Evolutionary conservation across 2,329 filamentous ascomycete species (phyloP).

Genomic region (Samsoniella hepiali): DNA sequence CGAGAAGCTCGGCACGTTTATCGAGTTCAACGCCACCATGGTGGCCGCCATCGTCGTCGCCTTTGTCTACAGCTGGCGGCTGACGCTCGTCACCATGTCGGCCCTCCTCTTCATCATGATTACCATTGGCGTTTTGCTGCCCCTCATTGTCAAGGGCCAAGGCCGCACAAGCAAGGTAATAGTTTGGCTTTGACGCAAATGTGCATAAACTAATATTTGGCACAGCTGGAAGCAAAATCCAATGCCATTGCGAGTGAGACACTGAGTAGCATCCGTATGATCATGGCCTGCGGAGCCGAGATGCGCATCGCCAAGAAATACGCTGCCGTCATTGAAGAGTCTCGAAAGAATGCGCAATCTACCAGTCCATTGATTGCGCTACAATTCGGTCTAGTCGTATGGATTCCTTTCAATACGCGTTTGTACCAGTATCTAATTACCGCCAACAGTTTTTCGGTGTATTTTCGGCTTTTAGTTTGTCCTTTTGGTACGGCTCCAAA

Average conservation of each 20-base stretch:
- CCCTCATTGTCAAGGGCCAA: slow-evolving; percentile 54
- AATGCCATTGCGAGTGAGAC: slow-evolving; percentile 60
- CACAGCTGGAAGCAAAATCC: slow-evolving; percentile 52
- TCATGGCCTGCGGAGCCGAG: slow-evolving; percentile 62
- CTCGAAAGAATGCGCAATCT: slow-evolving; percentile 46
- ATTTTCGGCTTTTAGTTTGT: slow-evolving; percentile 51
- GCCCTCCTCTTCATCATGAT: slow-evolving; percentile 54
- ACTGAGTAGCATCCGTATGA: slow-evolving; percentile 57
- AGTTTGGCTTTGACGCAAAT: too few relatives aligned
- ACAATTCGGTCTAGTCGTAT: slow-evolving; percentile 51
- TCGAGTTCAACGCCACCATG: slow-evolving; percentile 54
- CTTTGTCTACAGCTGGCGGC: slow-evolving; percentile 55
- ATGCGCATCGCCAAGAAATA: slow-evolving; percentile 52
- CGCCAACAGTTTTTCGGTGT: slow-evolving; percentile 48
- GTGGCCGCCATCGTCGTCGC: slow-evolving; percentile 52
- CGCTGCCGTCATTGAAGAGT: slow-evolving; percentile 52
- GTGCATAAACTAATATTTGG: slow-evolving; percentile 16
- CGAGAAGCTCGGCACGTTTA: slow-evolving; percentile 57
- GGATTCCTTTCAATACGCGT: slow-evolving; percentile 13
- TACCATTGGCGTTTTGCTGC: slow-evolving; percentile 47
- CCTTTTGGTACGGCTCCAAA: slow-evolving; percentile 62
- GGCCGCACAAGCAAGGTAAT: slow-evolving; percentile 40
- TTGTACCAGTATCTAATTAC: slow-evolving; percentile 17
- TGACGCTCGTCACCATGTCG: slow-evolving; percentile 57
- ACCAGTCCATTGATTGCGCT: slow-evolving; percentile 49